These are phyloP conservation scores for Fusarium guadeloupense DNA, from an alignment of 2,329 filamentous ascomycete genomes.

Conservation along the genomic window DNA sequence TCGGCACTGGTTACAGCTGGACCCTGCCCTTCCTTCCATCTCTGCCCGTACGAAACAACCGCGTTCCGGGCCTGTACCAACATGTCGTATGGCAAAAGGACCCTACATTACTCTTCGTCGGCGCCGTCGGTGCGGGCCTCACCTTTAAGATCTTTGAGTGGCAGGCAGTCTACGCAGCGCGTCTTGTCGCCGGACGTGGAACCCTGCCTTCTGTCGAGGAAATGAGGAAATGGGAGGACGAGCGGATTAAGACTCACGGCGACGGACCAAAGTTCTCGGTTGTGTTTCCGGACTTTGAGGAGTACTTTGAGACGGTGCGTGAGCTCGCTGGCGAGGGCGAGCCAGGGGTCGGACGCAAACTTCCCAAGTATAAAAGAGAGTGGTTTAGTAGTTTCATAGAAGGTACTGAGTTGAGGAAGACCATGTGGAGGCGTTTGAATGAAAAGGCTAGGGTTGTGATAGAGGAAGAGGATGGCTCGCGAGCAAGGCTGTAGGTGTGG, in stretches of 20 bases:
- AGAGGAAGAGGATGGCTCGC: not conserved
- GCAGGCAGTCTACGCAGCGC: conserved; percentile 70
- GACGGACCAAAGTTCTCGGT: conserved; percentile 66
- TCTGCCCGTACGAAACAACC: conserved; percentile 62
- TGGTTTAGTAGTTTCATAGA: conserved; percentile 63
- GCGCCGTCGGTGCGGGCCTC: conserved; percentile 65
- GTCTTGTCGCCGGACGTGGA: conserved; percentile 64
- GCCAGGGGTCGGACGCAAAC: conserved; percentile 54
- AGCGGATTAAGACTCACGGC: conserved; percentile 62
- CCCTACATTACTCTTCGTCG: conserved; percentile 65
- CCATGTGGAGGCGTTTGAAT: conserved; percentile 66
- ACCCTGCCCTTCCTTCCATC: conserved; percentile 67
- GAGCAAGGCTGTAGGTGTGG: conserved; percentile 7
- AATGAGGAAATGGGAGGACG: conserved; percentile 65
- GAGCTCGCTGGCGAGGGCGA: conserved; percentile 57
- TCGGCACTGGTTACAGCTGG: conserved; percentile 74
- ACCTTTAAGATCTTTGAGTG: conserved; percentile 77
- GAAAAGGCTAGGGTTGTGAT: conserved; percentile 25
- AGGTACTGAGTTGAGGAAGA: conserved; percentile 64
- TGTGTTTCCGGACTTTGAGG: conserved; percentile 69
- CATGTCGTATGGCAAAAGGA: conserved; percentile 66
- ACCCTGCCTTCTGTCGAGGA: conserved; percentile 58
- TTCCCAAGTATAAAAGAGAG: conserved; percentile 55
- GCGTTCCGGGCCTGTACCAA: conserved; percentile 65
- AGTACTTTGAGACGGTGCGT: conserved; percentile 69